Base-by-base conservation (phyloP, 805 yeast species). In the Kregervanrija delftensis region DNA sequence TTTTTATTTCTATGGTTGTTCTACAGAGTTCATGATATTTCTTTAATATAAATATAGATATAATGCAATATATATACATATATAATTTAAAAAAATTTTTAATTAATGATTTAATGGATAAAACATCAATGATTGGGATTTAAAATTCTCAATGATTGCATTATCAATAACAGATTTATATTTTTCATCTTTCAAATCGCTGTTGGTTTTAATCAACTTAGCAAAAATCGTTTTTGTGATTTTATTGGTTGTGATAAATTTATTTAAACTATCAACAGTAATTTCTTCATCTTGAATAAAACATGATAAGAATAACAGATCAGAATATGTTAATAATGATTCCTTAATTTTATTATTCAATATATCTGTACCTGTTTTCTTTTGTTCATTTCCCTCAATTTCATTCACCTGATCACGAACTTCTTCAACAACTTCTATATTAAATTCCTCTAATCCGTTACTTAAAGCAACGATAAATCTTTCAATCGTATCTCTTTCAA, bases 401-500 rank as follows among this genome's bases (percentile, higher is more conserved):
- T 33, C 13, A 5, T 37, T 35, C 13, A 16, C 10, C 17, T 13
- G 11, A 5, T 28, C 28, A 30, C 35, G 13, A 8, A 5, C 32
- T 33, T 22, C 35, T 39, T 33, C 30, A 8, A 34, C 30, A 8
- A 34, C 32, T 15, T 37, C 37, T 3, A 10, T 28, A 15, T 6
- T 3, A 16, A 14, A 14, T 14, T n/a, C 33, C n/a, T 10, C 13
- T 17, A 33, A 32, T 16, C 28, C 40, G 35, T 34, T 33, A 15
- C 22, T 39, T 17, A 47, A 12, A 12, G 39, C 30, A 2, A 32
- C 22, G 6, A 52, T 37, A 13, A 59, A 37, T 13, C 40, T 42
- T n/a, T 53, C 47, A 11, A 59, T 37, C 13, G 55, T 39, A 2
- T 30, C 44, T 2, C 11, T 9, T 34, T 53, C 55, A 6, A 49